These are phyloP conservation scores for Artomyces pyxidatus DNA, from an alignment of 768 basidiomycete species.

Conservation along the genomic window DNA sequence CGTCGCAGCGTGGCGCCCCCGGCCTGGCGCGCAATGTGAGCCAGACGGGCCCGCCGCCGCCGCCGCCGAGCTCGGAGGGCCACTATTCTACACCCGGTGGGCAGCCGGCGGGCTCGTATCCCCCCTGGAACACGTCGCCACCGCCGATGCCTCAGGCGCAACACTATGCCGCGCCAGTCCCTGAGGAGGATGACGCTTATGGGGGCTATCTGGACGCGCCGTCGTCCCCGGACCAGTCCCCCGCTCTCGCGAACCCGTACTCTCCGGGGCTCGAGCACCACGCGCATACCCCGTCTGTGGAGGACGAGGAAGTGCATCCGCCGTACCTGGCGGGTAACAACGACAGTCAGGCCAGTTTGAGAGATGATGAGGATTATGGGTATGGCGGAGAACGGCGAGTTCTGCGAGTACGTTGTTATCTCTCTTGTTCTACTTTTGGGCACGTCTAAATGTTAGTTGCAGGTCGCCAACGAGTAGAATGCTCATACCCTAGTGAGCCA, in stretches of 20 bases:
- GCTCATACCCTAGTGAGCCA: no score
- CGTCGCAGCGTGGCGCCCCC: conserved; percentile 5
- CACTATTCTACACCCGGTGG: conserved; percentile 1
- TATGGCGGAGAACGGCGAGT: conserved; percentile 23
- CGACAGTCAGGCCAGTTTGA: conserved; percentile 20
- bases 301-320: background rate
- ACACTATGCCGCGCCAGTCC: conserved; percentile 12
- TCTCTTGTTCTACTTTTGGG: background rate
- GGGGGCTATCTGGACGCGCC: conserved; percentile 16
- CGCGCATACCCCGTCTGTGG: background rate
- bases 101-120: background rate
- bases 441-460: background rate
- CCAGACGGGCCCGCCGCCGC: conserved; percentile 15
- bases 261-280: conserved; percentile 6
- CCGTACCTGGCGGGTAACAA: conserved; percentile 12
- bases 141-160: conserved; percentile 1
- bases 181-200: conserved; percentile 18
- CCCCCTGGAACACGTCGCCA: background rate
- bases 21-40: conserved; percentile 10
- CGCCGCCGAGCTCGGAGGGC: conserved; percentile 5
- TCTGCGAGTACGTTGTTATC: conserved; percentile 20
- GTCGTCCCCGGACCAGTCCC: background rate
- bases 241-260: conserved; percentile 8
- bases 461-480: conserved; percentile 16
- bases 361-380: conserved; percentile 28